Base-by-base conservation (phyloP, 768 basidiomycete genomes). In the Russula lepida region DNA sequence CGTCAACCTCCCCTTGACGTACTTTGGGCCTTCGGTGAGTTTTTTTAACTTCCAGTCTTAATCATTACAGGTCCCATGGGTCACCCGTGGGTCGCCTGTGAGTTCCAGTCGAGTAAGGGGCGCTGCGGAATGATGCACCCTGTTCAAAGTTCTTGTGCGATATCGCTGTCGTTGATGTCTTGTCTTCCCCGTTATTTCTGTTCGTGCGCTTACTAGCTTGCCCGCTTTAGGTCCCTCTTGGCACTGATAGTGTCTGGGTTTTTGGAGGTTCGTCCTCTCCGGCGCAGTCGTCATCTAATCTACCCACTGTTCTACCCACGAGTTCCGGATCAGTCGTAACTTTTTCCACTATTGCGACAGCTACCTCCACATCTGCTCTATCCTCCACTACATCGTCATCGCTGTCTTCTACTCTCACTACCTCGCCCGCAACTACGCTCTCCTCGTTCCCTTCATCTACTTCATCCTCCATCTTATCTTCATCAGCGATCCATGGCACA, bases 1-100 rank as follows among this genome's bases (percentile, higher is more conserved):
- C 11, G 67, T 88, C 28, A 82, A 78, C 66, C 69, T 91, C 53
- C 87, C 90, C 43, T 74, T 90, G 66, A 91, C 89, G 0, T 92
- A 92, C 73, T 89, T 81, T 66, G 90, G 90, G 32, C 88, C 90
- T 56, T 84, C 85, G 71, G 89, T 91, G 69, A 81, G 88, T 81
- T 3, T 32, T 13, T 61, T 32, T 19, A 52, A 55, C 6, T 59
- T 54, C 12, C 13, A 12, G 15, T 48, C 30, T 15, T 25, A 4
- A 32, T 59, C n/a, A 39, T 54, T n/a, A 35, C 12, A 15, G 12
- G 35, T 5, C 9, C 4, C 21, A 21, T 35, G 5, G 23, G 32
- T 33, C n/a, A 15, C 33, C n/a, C n/a, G n/a, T n/a, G n/a, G n/a
- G n/a, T n/a, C n/a, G n/a, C 19, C 19, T 23, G 21, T 23, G 13